Evolutionary conservation across 2,329 filamentous ascomycete species (phyloP).

Genomic region (Exophiala aquamarina): DNA sequence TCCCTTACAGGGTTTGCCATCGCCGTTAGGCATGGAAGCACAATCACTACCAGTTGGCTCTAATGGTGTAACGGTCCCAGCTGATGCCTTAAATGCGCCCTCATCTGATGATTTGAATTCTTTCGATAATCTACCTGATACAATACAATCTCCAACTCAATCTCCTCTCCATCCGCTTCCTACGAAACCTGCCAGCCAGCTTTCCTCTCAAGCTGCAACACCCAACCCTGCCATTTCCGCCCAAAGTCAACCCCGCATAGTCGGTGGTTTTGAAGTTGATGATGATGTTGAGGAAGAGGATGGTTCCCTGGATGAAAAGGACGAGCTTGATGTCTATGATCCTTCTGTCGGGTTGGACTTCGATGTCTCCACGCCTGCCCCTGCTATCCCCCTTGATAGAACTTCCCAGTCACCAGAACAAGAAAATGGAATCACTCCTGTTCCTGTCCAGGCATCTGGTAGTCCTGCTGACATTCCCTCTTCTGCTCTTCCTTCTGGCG

Average conservation of each 20-base stretch:
- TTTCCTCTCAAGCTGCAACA: conserved; percentile 16
- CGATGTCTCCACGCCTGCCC: conserved; percentile 24
- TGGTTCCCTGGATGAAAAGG: conserved; percentile 24
- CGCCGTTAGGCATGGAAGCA: conserved; percentile 8
- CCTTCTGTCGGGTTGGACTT: conserved; percentile 24
- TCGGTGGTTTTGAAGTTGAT: conserved; percentile 64
- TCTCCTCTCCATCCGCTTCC: conserved; percentile 23
- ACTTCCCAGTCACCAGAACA: conserved; percentile 62
- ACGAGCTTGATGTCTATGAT: conserved; percentile 31
- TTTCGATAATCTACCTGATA: conserved; percentile 18
- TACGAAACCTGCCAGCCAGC: conserved; percentile 18
- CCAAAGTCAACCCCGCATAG: conserved; percentile 40
- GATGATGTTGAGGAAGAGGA: conserved; percentile 51
- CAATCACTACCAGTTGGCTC: conserved; percentile 7
- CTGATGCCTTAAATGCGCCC: too few relatives aligned
- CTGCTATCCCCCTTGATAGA: conserved; percentile 29
- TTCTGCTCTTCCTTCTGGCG: conserved; percentile 46
- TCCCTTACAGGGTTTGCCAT: conserved; percentile 9
- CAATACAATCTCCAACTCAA: conserved; percentile 25
- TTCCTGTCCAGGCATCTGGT: conserved; percentile 49
- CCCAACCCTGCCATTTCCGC: conserved; percentile 36
- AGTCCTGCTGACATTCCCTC: conserved; percentile 47
- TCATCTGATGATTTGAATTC: conserved; percentile 3
- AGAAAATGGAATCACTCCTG: conserved; percentile 44
- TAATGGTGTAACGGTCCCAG: conserved; percentile 3